Base-by-base conservation (phyloP, 805 yeast species). In the Scheffersomyces ergatensis region DNA sequence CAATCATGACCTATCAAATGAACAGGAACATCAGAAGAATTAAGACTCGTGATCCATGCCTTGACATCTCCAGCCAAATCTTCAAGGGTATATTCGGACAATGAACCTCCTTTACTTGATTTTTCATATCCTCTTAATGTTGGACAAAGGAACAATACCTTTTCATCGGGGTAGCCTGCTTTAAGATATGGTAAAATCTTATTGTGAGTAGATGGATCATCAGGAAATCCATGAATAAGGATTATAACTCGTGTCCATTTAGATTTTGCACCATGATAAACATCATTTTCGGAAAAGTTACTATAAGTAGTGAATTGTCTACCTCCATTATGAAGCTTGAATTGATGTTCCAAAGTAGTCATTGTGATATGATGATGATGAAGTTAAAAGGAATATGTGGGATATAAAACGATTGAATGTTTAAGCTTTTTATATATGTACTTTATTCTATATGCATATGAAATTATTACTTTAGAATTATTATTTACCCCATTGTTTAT, bases 1-100 rank as follows among this genome's bases (percentile, higher is more conserved):
- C 74, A 69, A 48, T 69, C 74, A 47, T 69, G 74, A 19, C 73
- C 73, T 12, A 69, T 58, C 26, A 69, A 41, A 45, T 67, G 71
- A 9, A 67, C 63, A 2, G 68, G 65, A 15, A 52, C 33, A n/a
- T 43, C 38, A 11, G 37, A 33, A 20, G 57, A 55, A 14, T 43
- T 48, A 17, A 63, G 38, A 35, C 44, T 38, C 18, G 35, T 36
- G 26, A 66, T 63, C 65, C 71, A 69, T 27, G 57, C 54, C 35
- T 43, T 39, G 19, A 68, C 57, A 43, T 69, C 74, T 4, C 46
- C 45, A 5, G 73, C 72, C 8, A 66, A 39, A 41, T 65, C 60
- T 14, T 44, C 33, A 29, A 63, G 45, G 18, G 51, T 48, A 45
- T 67, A 64, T 29, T 58, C 58, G 23, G 40, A 24, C 5, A 43